Conservation (phyloP, 208 protist species). For the Porcisia deanei region DNA sequence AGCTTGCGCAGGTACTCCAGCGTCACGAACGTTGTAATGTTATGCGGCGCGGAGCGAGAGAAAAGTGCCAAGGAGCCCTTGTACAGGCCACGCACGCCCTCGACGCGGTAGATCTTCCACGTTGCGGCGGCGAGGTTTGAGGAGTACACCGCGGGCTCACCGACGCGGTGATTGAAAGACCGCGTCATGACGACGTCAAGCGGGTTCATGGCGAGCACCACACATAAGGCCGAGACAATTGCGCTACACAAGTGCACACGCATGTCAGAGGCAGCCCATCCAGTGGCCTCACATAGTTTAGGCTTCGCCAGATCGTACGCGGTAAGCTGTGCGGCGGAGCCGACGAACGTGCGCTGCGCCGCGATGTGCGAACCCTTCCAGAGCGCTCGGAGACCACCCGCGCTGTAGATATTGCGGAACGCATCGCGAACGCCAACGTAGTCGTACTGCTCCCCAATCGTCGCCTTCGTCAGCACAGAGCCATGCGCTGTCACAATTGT, state of each 20-base stretch:
- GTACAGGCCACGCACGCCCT: slow-evolving; percentile 72
- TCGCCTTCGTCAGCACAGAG: slow-evolving; percentile 19
- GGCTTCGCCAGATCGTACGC: slow-evolving; percentile 57
- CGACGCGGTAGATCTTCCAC: slow-evolving; percentile 51
- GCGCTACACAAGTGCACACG: slow-evolving; percentile 52
- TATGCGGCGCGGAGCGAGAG: slow-evolving; percentile 63
- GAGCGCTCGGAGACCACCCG: slow-evolving; percentile 42
- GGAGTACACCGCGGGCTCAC: slow-evolving; percentile 28
- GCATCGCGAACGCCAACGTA: slow-evolving; percentile 51
- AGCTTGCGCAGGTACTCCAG: slow-evolving; percentile 57
- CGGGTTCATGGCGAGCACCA: slow-evolving; percentile 52
- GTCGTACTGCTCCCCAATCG: slow-evolving; percentile 52
- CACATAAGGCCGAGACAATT: slow-evolving; percentile 30
- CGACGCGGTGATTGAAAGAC: slow-evolving; percentile 43
- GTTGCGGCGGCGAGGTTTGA: slow-evolving; percentile 33
- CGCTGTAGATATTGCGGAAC: slow-evolving; percentile 35
- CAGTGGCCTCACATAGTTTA: slow-evolving; percentile 9
- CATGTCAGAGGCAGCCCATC: slow-evolving; percentile 32
- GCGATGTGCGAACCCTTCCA: slow-evolving; percentile 51
- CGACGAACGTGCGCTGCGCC: slow-evolving; percentile 46
- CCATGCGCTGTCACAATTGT: slow-evolving; percentile 27
- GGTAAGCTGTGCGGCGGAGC: slow-evolving; percentile 47
- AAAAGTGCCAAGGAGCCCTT: slow-evolving; percentile 66
- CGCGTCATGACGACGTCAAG: slow-evolving; percentile 74
- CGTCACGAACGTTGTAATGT: slow-evolving; percentile 55